A percentile compares a stretch with the other conserved stretches of the same genome.
Conservation (phyloP, 2,329 filamentous ascomycete genomes). For the Dendryphion nanum region DNA sequence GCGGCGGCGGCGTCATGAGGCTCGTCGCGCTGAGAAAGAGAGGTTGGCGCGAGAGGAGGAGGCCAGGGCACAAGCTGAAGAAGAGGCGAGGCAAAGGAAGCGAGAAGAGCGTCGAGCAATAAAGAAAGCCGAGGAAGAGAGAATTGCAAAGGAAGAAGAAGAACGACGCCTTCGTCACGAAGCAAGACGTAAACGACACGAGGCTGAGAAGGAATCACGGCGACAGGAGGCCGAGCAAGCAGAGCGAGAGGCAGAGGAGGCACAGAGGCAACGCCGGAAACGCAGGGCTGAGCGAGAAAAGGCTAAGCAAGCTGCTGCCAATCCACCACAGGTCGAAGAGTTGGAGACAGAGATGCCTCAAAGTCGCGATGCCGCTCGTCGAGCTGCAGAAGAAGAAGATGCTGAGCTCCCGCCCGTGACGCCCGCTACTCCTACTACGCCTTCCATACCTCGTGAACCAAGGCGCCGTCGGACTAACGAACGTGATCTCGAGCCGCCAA, state of each 20-base stretch:
- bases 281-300: slow-evolving; percentile 26
- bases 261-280: slow-evolving; percentile 19
- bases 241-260: slow-evolving; percentile 22
- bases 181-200: slow-evolving; percentile 20
- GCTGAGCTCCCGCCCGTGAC: slow-evolving; percentile 14
- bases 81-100: slow-evolving; percentile 11
- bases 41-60: slow-evolving; percentile 22
- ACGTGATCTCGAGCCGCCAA: slow-evolving; percentile 15
- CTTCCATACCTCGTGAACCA: too few species aligned
- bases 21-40: slow-evolving; percentile 26
- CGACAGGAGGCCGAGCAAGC: slow-evolving; percentile 8
- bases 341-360: slow-evolving; percentile 12
- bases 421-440: slow-evolving; percentile 20
- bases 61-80: slow-evolving; percentile 16
- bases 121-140: slow-evolving; percentile 16
- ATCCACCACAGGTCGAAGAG: slow-evolving; percentile 9
- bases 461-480: slow-evolving; percentile 23
- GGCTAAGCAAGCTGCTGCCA: slow-evolving; percentile 3
- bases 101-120: slow-evolving; percentile 28
- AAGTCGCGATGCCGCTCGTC: slow-evolving; percentile 26
- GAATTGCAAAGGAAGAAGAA: slow-evolving; percentile 23
- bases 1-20: slow-evolving; percentile 25
- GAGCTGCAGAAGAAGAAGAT: slow-evolving; percentile 25
- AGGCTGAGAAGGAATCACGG: slow-evolving; percentile 16
- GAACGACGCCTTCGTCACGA: slow-evolving; percentile 27